phyloP scores from a whole-genome alignment of 305 asterid species.

The Solanum hybrid region DNA sequence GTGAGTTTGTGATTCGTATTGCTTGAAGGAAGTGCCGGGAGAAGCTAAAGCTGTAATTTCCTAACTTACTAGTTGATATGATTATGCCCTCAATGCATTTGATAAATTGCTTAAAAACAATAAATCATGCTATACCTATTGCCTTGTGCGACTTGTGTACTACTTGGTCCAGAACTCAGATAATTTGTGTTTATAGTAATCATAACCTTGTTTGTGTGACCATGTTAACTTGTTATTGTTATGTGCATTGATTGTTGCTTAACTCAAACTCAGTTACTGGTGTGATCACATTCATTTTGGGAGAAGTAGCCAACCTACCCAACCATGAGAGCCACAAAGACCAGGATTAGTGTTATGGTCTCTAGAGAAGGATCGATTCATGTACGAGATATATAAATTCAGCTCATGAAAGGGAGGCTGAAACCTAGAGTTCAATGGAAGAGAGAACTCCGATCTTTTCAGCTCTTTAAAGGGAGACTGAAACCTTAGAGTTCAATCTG shows the following conservation, averaged over 20 bases:
- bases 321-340: background rate
- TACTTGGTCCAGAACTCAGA: background rate
- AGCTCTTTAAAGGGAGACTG: background rate
- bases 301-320: background rate
- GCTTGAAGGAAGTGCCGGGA: background rate
- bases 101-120: background rate
- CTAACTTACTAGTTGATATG: background rate
- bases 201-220: background rate
- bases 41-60: background rate
- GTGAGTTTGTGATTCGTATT: background rate
- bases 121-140: background rate
- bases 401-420: background rate
- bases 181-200: background rate
- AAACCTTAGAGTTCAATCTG: background rate
- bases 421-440: background rate
- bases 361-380: background rate
- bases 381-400: background rate
- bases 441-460: background rate
- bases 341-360: background rate
- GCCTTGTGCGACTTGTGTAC: background rate
- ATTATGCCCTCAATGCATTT: background rate
- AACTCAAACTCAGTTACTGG: background rate
- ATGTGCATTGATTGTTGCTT: background rate
- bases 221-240: background rate
- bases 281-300: background rate